A percentile compares a stretch with the other conserved stretches of the same genome.
Evolutionary conservation across 352 stramenopile genomes (phyloP).

Genomic region (Phytophthora pini): DNA sequence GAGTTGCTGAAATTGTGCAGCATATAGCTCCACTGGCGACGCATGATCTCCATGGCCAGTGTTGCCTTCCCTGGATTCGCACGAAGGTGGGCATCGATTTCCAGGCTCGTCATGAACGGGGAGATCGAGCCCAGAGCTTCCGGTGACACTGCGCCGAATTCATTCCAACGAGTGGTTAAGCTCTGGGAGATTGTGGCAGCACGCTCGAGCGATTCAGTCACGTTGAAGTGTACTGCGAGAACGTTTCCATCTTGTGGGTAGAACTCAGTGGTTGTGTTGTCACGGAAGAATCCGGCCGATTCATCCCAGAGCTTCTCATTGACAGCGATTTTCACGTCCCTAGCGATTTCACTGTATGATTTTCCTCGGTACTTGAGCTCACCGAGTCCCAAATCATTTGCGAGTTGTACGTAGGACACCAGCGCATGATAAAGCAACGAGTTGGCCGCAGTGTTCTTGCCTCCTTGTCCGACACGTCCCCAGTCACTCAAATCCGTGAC

Average conservation of each 20-base stretch:
- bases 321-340: conserved; percentile 27
- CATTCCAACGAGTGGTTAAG: conserved; percentile 34
- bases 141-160: conserved; percentile 38
- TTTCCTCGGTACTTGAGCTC: conserved; percentile 17
- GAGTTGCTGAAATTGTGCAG: conserved; percentile 41
- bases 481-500: conserved; percentile 37
- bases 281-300: conserved; percentile 22
- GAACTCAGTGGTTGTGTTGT: conserved; percentile 38
- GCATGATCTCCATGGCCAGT: conserved; percentile 35
- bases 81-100: conserved; percentile 41
- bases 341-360: conserved; percentile 24
- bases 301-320: conserved; percentile 41
- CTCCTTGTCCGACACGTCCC: conserved; percentile 36
- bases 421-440: conserved; percentile 41
- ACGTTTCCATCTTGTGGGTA: conserved; percentile 41
- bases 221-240: conserved; percentile 34
- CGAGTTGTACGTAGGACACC: conserved; percentile 9
- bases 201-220: conserved; percentile 24
- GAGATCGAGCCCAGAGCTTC: conserved; percentile 37
- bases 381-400: conserved; percentile 13
- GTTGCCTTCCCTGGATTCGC: conserved; percentile 32
- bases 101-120: conserved; percentile 36
- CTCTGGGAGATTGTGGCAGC: conserved; percentile 22
- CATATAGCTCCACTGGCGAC: conserved; percentile 47
- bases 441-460: conserved; percentile 46